phyloP scores from a whole-genome alignment of 1,284 basidiomycete species.

The Trichosporon sp. region DNA sequence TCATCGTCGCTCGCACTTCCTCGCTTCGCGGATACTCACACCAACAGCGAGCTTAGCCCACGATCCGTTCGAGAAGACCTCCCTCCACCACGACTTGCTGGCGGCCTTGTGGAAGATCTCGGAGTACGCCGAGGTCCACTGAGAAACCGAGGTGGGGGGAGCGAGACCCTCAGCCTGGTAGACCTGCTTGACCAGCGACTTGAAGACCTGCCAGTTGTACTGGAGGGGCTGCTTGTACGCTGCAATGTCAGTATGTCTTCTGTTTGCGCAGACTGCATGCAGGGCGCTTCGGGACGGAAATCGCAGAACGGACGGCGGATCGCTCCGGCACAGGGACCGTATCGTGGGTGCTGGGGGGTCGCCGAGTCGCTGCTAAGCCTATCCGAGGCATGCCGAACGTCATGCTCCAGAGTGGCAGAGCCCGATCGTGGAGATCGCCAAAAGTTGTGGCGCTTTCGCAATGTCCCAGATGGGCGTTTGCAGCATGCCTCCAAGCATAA shows the following conservation, averaged over 20 bases:
- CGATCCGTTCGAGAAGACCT: slow-evolving; percentile 66
- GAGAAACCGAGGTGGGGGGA: slow-evolving; percentile 66
- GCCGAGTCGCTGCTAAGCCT: background rate
- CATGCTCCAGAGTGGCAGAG: background rate
- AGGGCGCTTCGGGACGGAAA: background rate
- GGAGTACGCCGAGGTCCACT: slow-evolving; percentile 66
- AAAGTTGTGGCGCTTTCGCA: background rate
- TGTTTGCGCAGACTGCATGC: background rate
- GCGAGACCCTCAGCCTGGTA: slow-evolving; percentile 83
- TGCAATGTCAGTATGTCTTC: slow-evolving; percentile 38
- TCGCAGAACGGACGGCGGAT: background rate
- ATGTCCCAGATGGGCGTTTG: background rate
- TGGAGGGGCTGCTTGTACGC: slow-evolving; percentile 75
- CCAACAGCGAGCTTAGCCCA: slow-evolving; percentile 76
- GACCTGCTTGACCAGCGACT: slow-evolving; percentile 82
- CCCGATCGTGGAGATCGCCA: background rate
- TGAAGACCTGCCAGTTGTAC: slow-evolving; percentile 78
- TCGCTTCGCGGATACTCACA: slow-evolving; percentile 57
- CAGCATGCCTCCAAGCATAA: background rate
- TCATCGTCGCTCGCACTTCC: background rate
- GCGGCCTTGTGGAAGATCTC: slow-evolving; percentile 66
- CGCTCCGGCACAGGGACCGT: too few relatives aligned
- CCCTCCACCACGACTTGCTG: slow-evolving; percentile 66
- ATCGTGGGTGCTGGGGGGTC: too few relatives aligned
- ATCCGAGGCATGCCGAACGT: background rate